Conservation (phyloP, 352 stramenopile genomes). For the Phytopythium sindhum region DNA sequence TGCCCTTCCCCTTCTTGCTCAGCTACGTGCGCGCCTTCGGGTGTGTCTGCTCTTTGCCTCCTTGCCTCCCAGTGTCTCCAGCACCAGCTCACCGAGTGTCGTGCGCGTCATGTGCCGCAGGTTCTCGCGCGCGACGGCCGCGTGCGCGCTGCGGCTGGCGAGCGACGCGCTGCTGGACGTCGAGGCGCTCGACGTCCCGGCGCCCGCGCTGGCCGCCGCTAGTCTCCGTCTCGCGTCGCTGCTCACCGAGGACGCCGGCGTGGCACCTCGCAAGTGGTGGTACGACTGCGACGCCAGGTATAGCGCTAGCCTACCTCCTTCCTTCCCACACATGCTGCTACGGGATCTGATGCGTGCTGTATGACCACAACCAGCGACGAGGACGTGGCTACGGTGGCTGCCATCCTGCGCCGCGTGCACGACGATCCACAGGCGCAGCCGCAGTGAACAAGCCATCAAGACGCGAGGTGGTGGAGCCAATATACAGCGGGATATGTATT, state of each 20-base stretch:
- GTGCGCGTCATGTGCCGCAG: too few species aligned
- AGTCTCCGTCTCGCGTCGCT: conserved; percentile 25
- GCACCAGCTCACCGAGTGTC: too few species aligned
- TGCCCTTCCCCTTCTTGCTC: conserved; percentile 33
- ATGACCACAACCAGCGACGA: too few species aligned
- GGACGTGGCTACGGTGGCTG: conserved; percentile 10
- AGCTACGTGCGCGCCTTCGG: conserved; percentile 23
- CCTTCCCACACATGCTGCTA: too few species aligned
- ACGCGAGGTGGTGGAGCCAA: not conserved
- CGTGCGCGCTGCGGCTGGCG: conserved; percentile 33
- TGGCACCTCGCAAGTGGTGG: conserved; percentile 35
- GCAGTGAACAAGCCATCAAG: not conserved
- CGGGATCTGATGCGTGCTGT: too few species aligned
- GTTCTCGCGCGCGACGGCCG: conserved; percentile 23
- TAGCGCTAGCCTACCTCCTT: too few species aligned
- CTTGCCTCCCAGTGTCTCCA: not conserved
- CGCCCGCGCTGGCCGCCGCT: conserved; percentile 25
- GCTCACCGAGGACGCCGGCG: conserved; percentile 1
- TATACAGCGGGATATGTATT: conserved; percentile 9
- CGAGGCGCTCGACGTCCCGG: conserved; percentile 18
- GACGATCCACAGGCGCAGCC: not conserved
- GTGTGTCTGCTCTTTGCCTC: conserved; percentile 11
- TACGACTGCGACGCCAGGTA: conserved; percentile 48
- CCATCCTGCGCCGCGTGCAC: conserved; percentile 4
- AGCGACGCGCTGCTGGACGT: conserved; percentile 32